These are phyloP conservation scores for Mikania micrantha DNA, from an alignment of 129 eudicot species.

Conservation along the genomic window DNA sequence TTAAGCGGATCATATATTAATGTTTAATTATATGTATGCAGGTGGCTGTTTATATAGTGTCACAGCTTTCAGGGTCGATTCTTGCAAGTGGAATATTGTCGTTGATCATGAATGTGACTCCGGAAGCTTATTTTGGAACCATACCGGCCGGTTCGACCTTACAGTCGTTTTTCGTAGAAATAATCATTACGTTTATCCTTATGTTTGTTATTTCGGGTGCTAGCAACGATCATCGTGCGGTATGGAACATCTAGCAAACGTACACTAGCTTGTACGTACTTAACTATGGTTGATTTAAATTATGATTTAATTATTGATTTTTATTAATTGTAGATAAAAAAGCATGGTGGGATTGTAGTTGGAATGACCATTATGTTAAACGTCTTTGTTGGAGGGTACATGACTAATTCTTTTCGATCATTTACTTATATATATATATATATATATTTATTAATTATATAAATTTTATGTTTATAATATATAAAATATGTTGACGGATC, in stretches of 20 bases:
- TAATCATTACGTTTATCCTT: constrained; percentile 55
- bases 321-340: constrained; percentile 33
- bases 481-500: too few relatives aligned
- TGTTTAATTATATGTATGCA: constrained; percentile 12
- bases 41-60: constrained; percentile 44
- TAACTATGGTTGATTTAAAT: too few relatives aligned
- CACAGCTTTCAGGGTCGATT: constrained; percentile 57
- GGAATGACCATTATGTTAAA: constrained; percentile 80
- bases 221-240: constrained; percentile 64
- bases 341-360: constrained; percentile 62
- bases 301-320: neutral
- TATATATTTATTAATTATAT: too few relatives aligned
- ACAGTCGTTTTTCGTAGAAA: constrained; percentile 64
- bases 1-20: too few relatives aligned
- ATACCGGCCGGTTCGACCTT: constrained; percentile 44
- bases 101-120: constrained; percentile 36
- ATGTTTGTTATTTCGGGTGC: constrained; percentile 80
- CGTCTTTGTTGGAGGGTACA: constrained; percentile 81
- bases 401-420: neutral
- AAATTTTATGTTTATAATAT: too few relatives aligned
- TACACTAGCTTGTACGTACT: too few relatives aligned
- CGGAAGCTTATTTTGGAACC: constrained; percentile 55
- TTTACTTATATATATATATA: too few relatives aligned
- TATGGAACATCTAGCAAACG: too few relatives aligned
- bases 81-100: constrained; percentile 55